Evolutionary conservation across 768 basidiomycete genomes (phyloP).

Genomic region (Holtermannia corniformis): DNA sequence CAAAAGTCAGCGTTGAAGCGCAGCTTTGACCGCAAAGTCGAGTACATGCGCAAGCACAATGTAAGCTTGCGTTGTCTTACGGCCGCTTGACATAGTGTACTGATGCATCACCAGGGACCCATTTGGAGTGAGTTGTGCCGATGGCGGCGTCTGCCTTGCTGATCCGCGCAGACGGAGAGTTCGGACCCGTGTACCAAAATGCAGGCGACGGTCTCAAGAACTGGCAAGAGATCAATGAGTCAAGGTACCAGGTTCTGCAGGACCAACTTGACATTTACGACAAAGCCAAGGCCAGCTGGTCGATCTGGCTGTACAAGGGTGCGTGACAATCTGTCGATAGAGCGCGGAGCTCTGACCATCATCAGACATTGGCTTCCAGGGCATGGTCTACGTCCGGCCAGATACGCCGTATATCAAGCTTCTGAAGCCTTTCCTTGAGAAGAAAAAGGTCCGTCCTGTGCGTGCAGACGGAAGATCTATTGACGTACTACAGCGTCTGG

Average conservation of each 20-base stretch:
- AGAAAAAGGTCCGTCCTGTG: slow-evolving; percentile 51
- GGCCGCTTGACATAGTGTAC: slow-evolving; percentile 33
- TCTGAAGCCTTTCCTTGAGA: slow-evolving; percentile 59
- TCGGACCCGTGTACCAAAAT: slow-evolving; percentile 62
- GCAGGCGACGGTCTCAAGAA: slow-evolving; percentile 48
- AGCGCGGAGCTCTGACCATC: not conserved
- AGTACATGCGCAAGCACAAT: slow-evolving; percentile 58
- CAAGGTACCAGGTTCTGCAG: slow-evolving; percentile 56
- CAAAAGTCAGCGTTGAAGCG: slow-evolving; percentile 50
- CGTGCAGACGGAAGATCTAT: not conserved
- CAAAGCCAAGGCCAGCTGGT: slow-evolving; percentile 52
- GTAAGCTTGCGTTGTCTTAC: slow-evolving; percentile 1
- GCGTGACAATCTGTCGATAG: not conserved
- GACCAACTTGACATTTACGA: slow-evolving; percentile 68
- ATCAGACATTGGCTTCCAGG: slow-evolving; percentile 49
- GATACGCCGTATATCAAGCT: slow-evolving; percentile 64
- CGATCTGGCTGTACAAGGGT: slow-evolving; percentile 75
- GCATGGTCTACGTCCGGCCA: slow-evolving; percentile 65
- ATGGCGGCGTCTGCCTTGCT: slow-evolving; percentile 1
- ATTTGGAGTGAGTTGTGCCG: slow-evolving; percentile 23
- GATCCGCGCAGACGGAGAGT: slow-evolving; percentile 67
- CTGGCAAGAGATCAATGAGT: slow-evolving; percentile 59
- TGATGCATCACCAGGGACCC: slow-evolving; percentile 8
- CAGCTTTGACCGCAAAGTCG: slow-evolving; percentile 63
- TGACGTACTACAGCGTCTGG: slow-evolving; percentile 45